Percentiles rank a stretch among this genome's conserved stretches.
These are phyloP conservation scores for Suillus subalutaceus DNA, from an alignment of 768 basidiomycete species.

Conservation along the genomic window DNA sequence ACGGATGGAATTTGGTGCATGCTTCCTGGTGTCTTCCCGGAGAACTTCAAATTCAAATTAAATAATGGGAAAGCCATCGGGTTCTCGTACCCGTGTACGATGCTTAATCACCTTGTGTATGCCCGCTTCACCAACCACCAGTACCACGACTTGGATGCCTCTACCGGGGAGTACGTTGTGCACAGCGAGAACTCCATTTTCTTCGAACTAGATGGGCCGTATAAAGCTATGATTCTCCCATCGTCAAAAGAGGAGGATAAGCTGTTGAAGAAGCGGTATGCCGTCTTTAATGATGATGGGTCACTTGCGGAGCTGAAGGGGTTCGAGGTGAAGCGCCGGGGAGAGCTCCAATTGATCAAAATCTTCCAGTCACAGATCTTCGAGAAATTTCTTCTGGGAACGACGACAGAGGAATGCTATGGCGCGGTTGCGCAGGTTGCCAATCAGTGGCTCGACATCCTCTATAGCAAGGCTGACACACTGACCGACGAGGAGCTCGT, in stretches of 20 bases:
- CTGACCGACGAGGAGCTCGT: slow-evolving; percentile 91
- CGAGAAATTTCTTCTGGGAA: slow-evolving; percentile 93
- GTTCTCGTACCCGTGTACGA: slow-evolving; percentile 97
- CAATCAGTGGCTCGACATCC: slow-evolving; percentile 95
- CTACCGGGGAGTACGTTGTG: slow-evolving; percentile 81
- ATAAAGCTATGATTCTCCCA: slow-evolving; percentile 98
- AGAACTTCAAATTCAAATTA: slow-evolving; percentile 96
- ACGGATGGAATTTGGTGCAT: slow-evolving; percentile 99
- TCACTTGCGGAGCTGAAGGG: slow-evolving; percentile 98
- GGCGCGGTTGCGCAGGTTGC: slow-evolving; percentile 91
- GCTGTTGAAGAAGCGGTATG: slow-evolving; percentile 96
- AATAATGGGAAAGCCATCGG: slow-evolving; percentile 82
- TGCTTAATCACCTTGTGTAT: slow-evolving; percentile 98
- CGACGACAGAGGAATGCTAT: slow-evolving; percentile 95
- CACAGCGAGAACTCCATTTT: slow-evolving; percentile 99
- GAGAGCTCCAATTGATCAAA: slow-evolving; percentile 98
- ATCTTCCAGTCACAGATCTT: slow-evolving; percentile 99
- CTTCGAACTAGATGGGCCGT: slow-evolving; percentile 98
- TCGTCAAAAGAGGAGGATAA: slow-evolving; percentile 99
- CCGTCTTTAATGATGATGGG: slow-evolving; percentile 98
- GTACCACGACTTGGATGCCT: slow-evolving; percentile 89
- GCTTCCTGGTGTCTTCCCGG: slow-evolving; percentile 97
- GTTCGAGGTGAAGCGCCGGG: slow-evolving; percentile 97
- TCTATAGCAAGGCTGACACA: slow-evolving; percentile 84
- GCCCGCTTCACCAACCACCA: slow-evolving; percentile 97